These are phyloP conservation scores for Scedosporium boydii DNA, from an alignment of 2,329 filamentous ascomycete genomes.

Conservation along the genomic window DNA sequence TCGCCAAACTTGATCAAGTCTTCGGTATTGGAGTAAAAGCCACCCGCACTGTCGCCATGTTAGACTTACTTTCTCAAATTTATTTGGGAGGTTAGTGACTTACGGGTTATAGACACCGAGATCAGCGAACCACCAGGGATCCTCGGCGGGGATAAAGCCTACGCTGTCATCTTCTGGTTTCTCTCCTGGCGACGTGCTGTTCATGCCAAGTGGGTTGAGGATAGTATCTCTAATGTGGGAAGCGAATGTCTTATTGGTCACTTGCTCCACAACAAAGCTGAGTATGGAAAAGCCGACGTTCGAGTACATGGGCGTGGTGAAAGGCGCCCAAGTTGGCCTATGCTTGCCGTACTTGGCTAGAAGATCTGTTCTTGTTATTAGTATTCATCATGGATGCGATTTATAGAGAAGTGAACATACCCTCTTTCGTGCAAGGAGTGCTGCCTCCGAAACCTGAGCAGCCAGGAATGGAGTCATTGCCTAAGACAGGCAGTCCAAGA, in stretches of 20 bases:
- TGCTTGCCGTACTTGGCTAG: conserved; percentile 15
- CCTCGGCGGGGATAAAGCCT: conserved; percentile 25
- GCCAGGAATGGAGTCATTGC: not conserved
- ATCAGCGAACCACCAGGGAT: conserved; percentile 22
- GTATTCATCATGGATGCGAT: conserved; percentile 3
- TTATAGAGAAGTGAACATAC: not conserved
- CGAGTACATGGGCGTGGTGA: conserved; percentile 36
- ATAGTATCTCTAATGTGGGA: conserved; percentile 30
- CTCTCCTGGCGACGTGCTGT: conserved; percentile 23
- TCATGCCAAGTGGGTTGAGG: conserved; percentile 31
- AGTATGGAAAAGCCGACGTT: conserved; percentile 36
- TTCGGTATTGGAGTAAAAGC: conserved; percentile 28
- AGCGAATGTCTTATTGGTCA: conserved; percentile 28
- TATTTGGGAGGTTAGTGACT: conserved; percentile 10
- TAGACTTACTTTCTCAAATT: rapidly evolving
- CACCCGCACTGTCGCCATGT: no score
- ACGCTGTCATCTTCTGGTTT: conserved; percentile 17
- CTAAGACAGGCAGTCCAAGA: not conserved
- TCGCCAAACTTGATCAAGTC: conserved; percentile 32
- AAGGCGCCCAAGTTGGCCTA: conserved; percentile 30
- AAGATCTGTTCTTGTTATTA: conserved; percentile 16
- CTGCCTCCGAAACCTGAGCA: not conserved
- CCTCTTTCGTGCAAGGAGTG: conserved; percentile 1
- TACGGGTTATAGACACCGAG: conserved; percentile 25
- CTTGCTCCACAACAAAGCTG: conserved; percentile 32